A percentile compares a stretch with the other conserved stretches of the same genome.
These are phyloP conservation scores for Solanum chmielewskii DNA, from an alignment of 257 asterid species.

Conservation along the genomic window DNA sequence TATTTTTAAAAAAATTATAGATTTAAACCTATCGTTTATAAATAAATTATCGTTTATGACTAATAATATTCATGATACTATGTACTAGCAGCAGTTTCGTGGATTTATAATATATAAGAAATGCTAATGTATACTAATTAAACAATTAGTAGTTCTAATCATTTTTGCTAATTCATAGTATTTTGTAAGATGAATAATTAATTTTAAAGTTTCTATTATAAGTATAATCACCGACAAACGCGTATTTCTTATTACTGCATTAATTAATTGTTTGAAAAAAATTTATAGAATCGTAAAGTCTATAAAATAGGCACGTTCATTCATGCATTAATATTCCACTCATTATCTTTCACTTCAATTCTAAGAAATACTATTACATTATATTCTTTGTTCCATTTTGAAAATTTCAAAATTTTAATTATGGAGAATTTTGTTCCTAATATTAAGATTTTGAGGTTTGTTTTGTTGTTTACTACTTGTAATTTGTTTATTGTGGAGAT, in stretches of 20 bases:
- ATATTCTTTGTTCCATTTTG: background rate
- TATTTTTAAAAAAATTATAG: background rate
- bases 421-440: background rate
- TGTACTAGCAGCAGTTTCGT: background rate
- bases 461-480: constrained; percentile 6
- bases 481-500: constrained; percentile 12
- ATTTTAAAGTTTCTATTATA: background rate
- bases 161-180: background rate
- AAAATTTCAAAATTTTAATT: background rate
- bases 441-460: background rate
- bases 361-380: background rate
- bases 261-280: background rate
- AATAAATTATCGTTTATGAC: too few species aligned
- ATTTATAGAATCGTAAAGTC: background rate
- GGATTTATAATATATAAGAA: background rate
- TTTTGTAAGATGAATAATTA: background rate
- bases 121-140: background rate
- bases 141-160: background rate
- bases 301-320: constrained; percentile 13
- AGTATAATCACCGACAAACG: constrained; percentile 46
- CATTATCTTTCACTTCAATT: background rate
- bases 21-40: background rate
- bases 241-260: constrained; percentile 8
- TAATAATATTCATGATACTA: background rate
- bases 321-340: background rate